Conservation (phyloP, 2,329 filamentous ascomycete species). For the Colletotrichum sp. region DNA sequence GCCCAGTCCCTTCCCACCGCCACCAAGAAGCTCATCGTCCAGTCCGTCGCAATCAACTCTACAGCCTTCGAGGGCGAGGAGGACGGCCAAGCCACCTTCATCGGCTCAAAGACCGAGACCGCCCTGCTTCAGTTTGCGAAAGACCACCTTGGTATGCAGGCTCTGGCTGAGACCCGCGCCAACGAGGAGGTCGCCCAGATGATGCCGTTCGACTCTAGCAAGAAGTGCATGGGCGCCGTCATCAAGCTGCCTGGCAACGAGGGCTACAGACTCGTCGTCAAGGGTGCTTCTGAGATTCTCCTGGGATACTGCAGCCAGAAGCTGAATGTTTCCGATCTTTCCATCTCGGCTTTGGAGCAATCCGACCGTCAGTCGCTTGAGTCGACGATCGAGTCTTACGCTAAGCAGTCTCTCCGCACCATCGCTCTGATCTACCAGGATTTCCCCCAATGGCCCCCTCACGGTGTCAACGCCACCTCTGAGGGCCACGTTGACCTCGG, state of each 20-base stretch:
- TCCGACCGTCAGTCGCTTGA: conserved; percentile 55
- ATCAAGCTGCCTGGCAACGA: conserved; percentile 47
- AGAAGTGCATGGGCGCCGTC: conserved; percentile 63
- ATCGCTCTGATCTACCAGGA: conserved; percentile 79
- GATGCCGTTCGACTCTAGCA: conserved; percentile 59
- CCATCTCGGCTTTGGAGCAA: conserved; percentile 56
- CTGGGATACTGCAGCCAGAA: conserved; percentile 47
- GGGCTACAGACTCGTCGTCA: conserved; percentile 55
- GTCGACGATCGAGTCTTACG: conserved; percentile 63
- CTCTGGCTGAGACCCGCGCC: conserved; percentile 48
- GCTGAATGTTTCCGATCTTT: conserved; percentile 48
- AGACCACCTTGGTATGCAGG: conserved; percentile 54
- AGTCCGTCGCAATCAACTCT: conserved; percentile 60
- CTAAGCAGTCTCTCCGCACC: conserved; percentile 72
- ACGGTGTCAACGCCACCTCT: conserved; percentile 63
- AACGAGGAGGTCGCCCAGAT: conserved; percentile 53
- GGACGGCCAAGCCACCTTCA: conserved; percentile 47
- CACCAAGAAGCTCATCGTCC: conserved; percentile 39
- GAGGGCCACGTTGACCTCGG: conserved; percentile 67
- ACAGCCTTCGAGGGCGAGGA: conserved; percentile 61
- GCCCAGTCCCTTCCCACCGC: conserved; percentile 23
- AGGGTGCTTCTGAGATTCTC: conserved; percentile 63
- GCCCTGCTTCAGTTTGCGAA: conserved; percentile 56
- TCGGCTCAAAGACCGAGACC: conserved; percentile 63
- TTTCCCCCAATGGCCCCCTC: conserved; percentile 72